Conservation (phyloP, 2,329 filamentous ascomycete genomes). For the Zasmidium cellare region DNA sequence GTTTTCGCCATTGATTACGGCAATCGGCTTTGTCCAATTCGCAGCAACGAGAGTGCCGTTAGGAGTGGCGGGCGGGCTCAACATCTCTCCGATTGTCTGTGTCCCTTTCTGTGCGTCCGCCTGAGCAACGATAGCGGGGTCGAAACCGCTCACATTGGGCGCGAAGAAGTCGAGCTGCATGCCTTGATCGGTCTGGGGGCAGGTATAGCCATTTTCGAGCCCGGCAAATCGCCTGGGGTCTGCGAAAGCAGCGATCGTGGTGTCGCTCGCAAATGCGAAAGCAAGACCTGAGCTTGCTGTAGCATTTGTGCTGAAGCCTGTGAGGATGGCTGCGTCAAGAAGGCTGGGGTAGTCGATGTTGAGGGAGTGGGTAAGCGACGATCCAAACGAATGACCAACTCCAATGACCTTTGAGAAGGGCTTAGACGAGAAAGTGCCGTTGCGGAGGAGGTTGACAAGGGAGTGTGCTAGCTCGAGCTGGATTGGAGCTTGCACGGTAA, state of each 20-base stretch:
- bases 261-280: not conserved
- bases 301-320: not conserved
- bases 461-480: conserved; percentile 37
- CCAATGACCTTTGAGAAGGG: conserved; percentile 38
- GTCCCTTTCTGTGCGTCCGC: conserved; percentile 26
- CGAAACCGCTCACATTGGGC: conserved; percentile 38
- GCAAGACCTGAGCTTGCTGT: not conserved
- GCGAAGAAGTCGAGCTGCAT: conserved; percentile 31
- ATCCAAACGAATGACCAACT: conserved; percentile 42
- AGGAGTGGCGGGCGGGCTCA: conserved; percentile 17
- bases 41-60: not conserved
- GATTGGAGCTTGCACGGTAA: conserved; percentile 37
- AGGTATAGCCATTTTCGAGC: not conserved
- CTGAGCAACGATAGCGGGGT: conserved; percentile 18
- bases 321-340: not conserved
- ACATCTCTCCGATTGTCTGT: conserved; percentile 31
- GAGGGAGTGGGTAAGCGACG: conserved; percentile 32
- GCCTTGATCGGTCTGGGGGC: not conserved
- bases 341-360: not conserved
- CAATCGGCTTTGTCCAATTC: conserved; percentile 24
- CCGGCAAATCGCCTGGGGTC: not conserved
- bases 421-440: conserved; percentile 25
- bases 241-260: not conserved
- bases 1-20: conserved; percentile 27
- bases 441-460: conserved; percentile 32